Evolutionary conservation across 169 alveolate species (phyloP).

Genomic region (Plasmodium gaboni): DNA sequence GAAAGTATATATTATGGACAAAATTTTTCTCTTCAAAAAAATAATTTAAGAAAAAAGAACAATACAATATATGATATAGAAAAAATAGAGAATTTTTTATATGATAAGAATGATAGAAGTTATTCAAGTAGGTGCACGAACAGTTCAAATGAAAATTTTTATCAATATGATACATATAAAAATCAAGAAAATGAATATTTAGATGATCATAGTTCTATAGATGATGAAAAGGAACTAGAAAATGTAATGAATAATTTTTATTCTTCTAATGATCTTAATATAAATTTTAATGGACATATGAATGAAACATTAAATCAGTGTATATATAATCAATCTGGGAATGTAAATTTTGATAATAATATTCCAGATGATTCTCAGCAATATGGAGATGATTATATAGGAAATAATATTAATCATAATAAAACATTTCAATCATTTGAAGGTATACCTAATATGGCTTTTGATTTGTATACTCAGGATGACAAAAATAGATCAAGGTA

Average conservation of each 20-base stretch:
- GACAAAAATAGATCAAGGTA: slow-evolving; percentile 18
- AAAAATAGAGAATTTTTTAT: slow-evolving; percentile 17
- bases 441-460: slow-evolving; percentile 47
- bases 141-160: no score
- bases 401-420: not conserved
- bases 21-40: slow-evolving; percentile 28
- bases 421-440: slow-evolving; percentile 55
- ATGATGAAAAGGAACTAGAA: slow-evolving; percentile 14
- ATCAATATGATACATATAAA: no score
- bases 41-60: slow-evolving; percentile 1
- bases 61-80: slow-evolving; percentile 9
- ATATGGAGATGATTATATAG: slow-evolving; percentile 2
- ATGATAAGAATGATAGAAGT: slow-evolving; percentile 13
- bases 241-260: slow-evolving; percentile 6
- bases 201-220: not conserved
- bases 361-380: not conserved
- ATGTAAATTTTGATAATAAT: not conserved
- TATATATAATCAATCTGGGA: slow-evolving; percentile 1
- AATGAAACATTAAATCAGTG: slow-evolving; percentile 21
- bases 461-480: slow-evolving; percentile 37
- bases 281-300: slow-evolving; percentile 30
- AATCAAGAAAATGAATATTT: no score
- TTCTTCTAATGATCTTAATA: slow-evolving; percentile 30
- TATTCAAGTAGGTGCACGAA: slow-evolving; percentile 6
- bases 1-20: slow-evolving; percentile 48